Evolutionary conservation across 2,329 filamentous ascomycete genomes (phyloP).

Genomic region (Fusarium foetens): DNA sequence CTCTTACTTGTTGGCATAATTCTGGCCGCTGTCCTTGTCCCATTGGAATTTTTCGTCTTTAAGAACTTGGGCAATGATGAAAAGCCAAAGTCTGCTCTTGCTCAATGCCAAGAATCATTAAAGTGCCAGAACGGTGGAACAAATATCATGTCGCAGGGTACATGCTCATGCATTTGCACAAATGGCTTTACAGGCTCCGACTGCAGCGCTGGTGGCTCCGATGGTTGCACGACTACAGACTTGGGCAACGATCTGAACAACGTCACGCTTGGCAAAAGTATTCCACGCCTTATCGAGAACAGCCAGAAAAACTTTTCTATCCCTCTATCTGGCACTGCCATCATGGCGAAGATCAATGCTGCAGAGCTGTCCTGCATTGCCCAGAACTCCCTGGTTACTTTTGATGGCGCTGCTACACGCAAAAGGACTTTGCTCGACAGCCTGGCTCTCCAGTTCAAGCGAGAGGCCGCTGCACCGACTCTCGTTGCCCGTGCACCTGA

Average conservation of each 20-base stretch:
- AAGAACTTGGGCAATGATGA: slow-evolving; percentile 55
- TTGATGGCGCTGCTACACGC: slow-evolving; percentile 67
- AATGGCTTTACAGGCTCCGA: slow-evolving; percentile 80
- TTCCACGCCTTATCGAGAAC: slow-evolving; percentile 77
- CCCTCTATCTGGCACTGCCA: slow-evolving; percentile 73
- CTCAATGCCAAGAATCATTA: slow-evolving; percentile 68
- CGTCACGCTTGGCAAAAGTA: slow-evolving; percentile 82
- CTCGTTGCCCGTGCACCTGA: slow-evolving; percentile 17
- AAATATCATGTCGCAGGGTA: slow-evolving; percentile 72
- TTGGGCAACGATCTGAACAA: slow-evolving; percentile 61
- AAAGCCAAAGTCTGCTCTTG: slow-evolving; percentile 52
- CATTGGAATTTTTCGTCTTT: slow-evolving; percentile 72
- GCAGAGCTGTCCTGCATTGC: slow-evolving; percentile 81
- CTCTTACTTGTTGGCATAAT: slow-evolving; percentile 77
- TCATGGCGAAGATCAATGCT: slow-evolving; percentile 80
- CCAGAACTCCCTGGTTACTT: slow-evolving; percentile 89
- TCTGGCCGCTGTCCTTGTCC: slow-evolving; percentile 84
- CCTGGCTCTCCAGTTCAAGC: slow-evolving; percentile 34
- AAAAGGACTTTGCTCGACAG: slow-evolving; percentile 46
- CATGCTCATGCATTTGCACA: slow-evolving; percentile 87
- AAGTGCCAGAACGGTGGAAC: slow-evolving; percentile 84
- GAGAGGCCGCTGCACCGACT: slow-evolving; percentile 14
- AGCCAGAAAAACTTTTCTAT: slow-evolving; percentile 78
- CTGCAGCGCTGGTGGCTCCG: slow-evolving; percentile 59
- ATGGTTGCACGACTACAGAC: slow-evolving; percentile 65